These are phyloP conservation scores for Penicillium sp. DNA, from an alignment of 2,329 filamentous ascomycete species.

Conservation along the genomic window DNA sequence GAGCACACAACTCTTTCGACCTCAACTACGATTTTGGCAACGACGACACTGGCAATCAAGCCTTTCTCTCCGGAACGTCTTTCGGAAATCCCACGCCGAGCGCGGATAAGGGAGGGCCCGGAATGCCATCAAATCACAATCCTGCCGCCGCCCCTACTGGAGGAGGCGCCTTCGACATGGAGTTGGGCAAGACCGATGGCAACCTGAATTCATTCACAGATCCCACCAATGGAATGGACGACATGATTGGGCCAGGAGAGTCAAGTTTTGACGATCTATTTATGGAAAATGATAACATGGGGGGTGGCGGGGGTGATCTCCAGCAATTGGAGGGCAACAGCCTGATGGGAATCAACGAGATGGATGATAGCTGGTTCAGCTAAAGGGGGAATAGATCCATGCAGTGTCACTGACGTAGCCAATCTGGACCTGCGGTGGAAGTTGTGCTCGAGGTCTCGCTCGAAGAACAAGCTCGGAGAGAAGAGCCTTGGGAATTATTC, in stretches of 20 bases:
- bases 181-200: slow-evolving; percentile 26
- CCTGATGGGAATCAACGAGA: slow-evolving; percentile 35
- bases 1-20: slow-evolving; percentile 31
- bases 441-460: too few relatives aligned
- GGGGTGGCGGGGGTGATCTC: slow-evolving; percentile 28
- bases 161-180: slow-evolving; percentile 35
- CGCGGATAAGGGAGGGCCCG: slow-evolving; percentile 8
- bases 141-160: slow-evolving; percentile 24
- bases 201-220: slow-evolving; percentile 13
- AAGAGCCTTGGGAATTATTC: too few relatives aligned
- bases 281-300: slow-evolving; percentile 36
- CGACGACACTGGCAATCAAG: slow-evolving; percentile 34
- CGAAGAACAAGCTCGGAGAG: too few relatives aligned
- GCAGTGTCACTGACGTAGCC: too few relatives aligned
- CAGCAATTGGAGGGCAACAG: slow-evolving; percentile 32
- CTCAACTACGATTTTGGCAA: slow-evolving; percentile 38
- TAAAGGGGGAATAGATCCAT: slow-evolving; percentile 3
- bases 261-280: slow-evolving; percentile 44
- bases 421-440: too few relatives aligned
- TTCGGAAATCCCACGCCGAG: slow-evolving; percentile 20
- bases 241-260: slow-evolving; percentile 36
- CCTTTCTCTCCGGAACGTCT: slow-evolving; percentile 32
- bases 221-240: slow-evolving; percentile 24
- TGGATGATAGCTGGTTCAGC: slow-evolving; percentile 39
- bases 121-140: slow-evolving; percentile 16